A percentile compares a stretch with the other conserved stretches of the same genome.
Evolutionary conservation across 2,329 filamentous ascomycete genomes (phyloP).

Genomic region (Verticillium isaacii): DNA sequence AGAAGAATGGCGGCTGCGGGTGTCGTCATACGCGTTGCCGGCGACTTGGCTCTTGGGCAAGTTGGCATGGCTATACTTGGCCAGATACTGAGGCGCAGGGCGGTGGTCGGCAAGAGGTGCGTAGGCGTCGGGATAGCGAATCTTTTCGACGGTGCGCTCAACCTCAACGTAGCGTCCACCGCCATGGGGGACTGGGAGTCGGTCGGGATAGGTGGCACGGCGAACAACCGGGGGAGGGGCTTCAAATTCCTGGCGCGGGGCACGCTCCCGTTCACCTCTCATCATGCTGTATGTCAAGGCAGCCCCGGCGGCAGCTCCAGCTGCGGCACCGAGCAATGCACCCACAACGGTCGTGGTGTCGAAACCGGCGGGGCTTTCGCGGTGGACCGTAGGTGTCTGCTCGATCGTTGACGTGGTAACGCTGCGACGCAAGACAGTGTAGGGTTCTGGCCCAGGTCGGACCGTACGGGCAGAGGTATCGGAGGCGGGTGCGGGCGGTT

Average conservation of each 20-base stretch:
- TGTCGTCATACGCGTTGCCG: constrained; percentile 35
- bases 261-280: constrained; percentile 46
- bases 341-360: constrained; percentile 65
- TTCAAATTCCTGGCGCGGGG: constrained; percentile 36
- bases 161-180: constrained; percentile 31
- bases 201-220: constrained; percentile 40
- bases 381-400: constrained; percentile 13
- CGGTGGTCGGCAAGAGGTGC: constrained; percentile 23
- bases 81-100: constrained; percentile 27
- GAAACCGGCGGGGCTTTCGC: constrained; percentile 32
- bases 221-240: constrained; percentile 31
- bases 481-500: constrained; percentile 15
- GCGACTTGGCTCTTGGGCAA: constrained; percentile 18
- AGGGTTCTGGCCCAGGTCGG: constrained; percentile 16
- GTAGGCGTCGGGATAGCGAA: constrained; percentile 29
- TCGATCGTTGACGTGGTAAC: constrained; percentile 27
- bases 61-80: constrained; percentile 28
- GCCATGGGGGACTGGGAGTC: constrained; percentile 21
- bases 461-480: constrained; percentile 7
- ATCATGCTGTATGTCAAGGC: constrained; percentile 67
- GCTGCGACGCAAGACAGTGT: constrained; percentile 23
- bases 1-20: constrained; percentile 33
- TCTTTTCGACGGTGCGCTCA: constrained; percentile 30
- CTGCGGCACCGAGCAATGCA: constrained; percentile 73
- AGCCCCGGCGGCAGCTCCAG: constrained; percentile 63